Evolutionary conservation across 2,329 filamentous ascomycete species (phyloP), one percentile per base, ranked within the genome.

Genomic region (Epichloe festucae): DNA sequence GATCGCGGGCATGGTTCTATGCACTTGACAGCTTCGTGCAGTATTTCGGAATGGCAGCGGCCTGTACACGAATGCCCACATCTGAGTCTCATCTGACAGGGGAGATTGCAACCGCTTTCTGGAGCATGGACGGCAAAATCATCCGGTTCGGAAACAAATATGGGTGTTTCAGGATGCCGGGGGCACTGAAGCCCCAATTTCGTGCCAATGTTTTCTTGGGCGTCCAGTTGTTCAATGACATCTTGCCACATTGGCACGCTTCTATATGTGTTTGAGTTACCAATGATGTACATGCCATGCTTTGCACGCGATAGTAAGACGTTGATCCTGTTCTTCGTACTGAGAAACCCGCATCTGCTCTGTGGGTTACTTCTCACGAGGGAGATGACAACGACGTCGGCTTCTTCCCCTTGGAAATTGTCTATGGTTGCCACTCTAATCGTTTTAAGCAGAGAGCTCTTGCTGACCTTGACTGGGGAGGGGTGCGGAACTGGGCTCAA

Each of bases 341-440:
- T 75, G 1, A 90, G 68, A 53, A 89, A 90, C 0, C 85, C 86
- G 17, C 76, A 75, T 5, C 73, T 76, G 8, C 66, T 67, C 7
- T 74, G 58, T 0, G 63, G 54, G 56, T 90, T 90, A 65, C 84
- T 87, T 41, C 86, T 76, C 0, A 88, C 84, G 0, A 90, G 68
- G 0, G 82, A 86, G 0, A 89, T 69, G 3, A 90, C 70, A 0
- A 90, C 71, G 8, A 90, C 69, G 49, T 86, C 82, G 2, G 80
- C 81, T 59, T 90, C 85, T 60, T 90, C 85, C 0, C 85, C 86
- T 58, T 90, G 84, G 51, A 87, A 89, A 56, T 89, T 89, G 62
- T 87, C 83, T 0, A 88, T 76, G 0, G 82, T 88, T 0, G 83
- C 81, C 0, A 84, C 63, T 4, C 78, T 67, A 3, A 85, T 62